Percentiles rank a stretch among this genome's conserved stretches.
These are phyloP conservation scores for Entomortierella lignicola DNA, from an alignment of 192 early-diverging fungal species.

Conservation along the genomic window DNA sequence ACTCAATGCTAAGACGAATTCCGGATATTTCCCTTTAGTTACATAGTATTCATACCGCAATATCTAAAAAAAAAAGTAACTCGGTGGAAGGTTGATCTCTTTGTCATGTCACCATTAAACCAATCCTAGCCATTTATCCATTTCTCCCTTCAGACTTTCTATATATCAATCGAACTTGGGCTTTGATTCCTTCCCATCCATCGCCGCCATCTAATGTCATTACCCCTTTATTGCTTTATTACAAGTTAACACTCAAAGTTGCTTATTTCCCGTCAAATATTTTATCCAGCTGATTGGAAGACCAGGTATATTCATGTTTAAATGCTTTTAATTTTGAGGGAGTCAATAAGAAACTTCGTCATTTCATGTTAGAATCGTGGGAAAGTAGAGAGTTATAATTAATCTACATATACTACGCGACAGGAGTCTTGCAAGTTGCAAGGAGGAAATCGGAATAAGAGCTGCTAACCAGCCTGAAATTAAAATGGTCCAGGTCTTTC, in stretches of 20 bases:
- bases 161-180: too few species aligned
- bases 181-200: too few species aligned
- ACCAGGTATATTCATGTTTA: too few species aligned
- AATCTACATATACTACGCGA: not conserved
- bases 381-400: not conserved
- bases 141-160: too few species aligned
- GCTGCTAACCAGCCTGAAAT: too few species aligned
- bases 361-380: conserved; percentile 2
- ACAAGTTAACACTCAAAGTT: not conserved
- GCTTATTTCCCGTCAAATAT: not conserved
- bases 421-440: not conserved
- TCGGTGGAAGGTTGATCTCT: conserved; percentile 43
- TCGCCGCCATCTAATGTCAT: too few species aligned
- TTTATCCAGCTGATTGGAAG: conserved; percentile 11
- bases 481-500: too few species aligned
- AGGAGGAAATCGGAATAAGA: too few species aligned
- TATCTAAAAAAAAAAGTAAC: conserved; percentile 21
- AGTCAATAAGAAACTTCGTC: not conserved
- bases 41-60: not conserved
- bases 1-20: conserved; percentile 7
- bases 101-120: too few species aligned
- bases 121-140: too few species aligned
- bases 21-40: conserved; percentile 27
- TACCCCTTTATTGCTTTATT: not conserved
- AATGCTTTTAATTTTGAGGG: too few species aligned